Evolutionary conservation across 2,329 filamentous ascomycete species (phyloP), one percentile per base, ranked within the genome.

Genomic region (Chalara sp.): DNA sequence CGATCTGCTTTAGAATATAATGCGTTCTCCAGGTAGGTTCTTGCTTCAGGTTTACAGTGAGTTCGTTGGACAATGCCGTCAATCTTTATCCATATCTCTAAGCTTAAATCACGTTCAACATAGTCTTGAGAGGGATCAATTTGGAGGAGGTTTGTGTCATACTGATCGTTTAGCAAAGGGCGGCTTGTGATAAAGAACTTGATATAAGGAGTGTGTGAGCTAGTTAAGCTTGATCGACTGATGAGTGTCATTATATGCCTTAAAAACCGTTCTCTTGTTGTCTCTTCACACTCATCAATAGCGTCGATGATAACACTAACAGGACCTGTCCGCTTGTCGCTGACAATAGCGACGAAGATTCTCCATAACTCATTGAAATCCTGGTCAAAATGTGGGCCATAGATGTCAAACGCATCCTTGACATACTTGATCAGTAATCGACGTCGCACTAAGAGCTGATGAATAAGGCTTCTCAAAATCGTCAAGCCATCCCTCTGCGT

Each of bases 281-380:
- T 30, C 12, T 58, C 53, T 46, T 70, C 67, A 50, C 68, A 70
- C 53, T 70, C 68, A 58, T 71, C 68, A 47, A 72, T 59, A 5
- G 66, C 67, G 51, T 72, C 68, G 31, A 71, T 57, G 13, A 71
- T 65, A 32, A 70, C 51, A 37, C 55, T 63, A 10, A 68, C 43
- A 6, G 60, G 31, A 4, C 63, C 63, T 30, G 47, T 52, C 42
- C 58, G 63, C 4, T 57, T 63, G 46, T 70, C 65, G 5, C 50
- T 56, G 10, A 62, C 50, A 45, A 70, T 64, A 29, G 56, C 60
- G 11, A 63, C 41, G 50, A 70, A 70, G 29, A 69, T 54, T 40
- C 56, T 56, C 68, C 67, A 70, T 1, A 71, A 63, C 12, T 60
- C 59, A 6, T 62, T 56, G 54, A 70, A 68, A 7, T 64, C 68